phyloP scores from a whole-genome alignment of 306 rosid species.

The Cucumis cinereus region DNA sequence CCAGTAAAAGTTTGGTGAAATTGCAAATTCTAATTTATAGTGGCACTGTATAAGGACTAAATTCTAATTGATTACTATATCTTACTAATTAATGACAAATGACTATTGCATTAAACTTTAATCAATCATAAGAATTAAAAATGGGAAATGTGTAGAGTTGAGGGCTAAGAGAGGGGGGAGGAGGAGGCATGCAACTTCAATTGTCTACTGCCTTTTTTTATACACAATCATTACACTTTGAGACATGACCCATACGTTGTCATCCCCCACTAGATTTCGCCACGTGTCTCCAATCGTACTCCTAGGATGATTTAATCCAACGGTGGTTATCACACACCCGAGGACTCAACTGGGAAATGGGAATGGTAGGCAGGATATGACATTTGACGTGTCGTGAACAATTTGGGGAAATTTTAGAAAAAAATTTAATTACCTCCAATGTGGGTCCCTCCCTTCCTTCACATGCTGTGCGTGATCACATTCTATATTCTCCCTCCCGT shows the following conservation, averaged over 20 bases:
- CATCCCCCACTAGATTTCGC: neutral
- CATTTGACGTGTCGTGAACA: neutral
- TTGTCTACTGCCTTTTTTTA: neutral
- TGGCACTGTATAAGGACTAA: too few species aligned
- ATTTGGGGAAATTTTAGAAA: neutral
- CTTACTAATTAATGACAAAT: neutral
- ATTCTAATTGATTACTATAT: too few species aligned
- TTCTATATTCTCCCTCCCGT: neutral
- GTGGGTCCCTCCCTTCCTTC: neutral
- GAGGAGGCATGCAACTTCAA: neutral
- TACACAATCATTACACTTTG: neutral
- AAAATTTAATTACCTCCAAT: neutral
- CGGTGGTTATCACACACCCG: neutral
- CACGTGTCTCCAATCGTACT: neutral
- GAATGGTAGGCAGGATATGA: neutral
- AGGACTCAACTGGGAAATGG: neutral
- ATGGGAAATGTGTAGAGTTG: neutral
- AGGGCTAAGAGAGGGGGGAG: neutral
- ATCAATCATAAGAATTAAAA: neutral
- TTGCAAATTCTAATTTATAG: too few species aligned
- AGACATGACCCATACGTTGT: neutral
- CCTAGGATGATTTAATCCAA: neutral
- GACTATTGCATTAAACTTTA: neutral
- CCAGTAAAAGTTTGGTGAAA: too few species aligned
- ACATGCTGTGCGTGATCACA: slow-evolving; percentile 9